Evolutionary conservation across 768 basidiomycete genomes (phyloP).

Genomic region (Neoboletus magnificus): DNA sequence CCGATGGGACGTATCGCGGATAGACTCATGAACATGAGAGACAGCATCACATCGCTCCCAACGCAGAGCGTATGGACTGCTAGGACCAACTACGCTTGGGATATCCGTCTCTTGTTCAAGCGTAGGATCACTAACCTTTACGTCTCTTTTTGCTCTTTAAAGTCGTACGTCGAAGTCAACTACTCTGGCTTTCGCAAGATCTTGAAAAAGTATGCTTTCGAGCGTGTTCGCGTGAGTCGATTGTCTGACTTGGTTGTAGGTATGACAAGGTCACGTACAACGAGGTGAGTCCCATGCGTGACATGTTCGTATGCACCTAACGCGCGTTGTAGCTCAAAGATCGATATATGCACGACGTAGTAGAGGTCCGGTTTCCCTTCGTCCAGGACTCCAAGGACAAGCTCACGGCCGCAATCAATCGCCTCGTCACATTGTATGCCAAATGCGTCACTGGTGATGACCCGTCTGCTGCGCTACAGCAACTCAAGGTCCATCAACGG

Average conservation of each 20-base stretch:
- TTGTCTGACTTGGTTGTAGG: conserved; percentile 37
- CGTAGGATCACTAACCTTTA: conserved; percentile 82
- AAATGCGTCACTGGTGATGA: conserved; percentile 83
- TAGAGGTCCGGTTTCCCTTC: conserved; percentile 72
- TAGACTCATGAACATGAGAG: conserved; percentile 49
- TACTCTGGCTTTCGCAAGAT: conserved; percentile 94
- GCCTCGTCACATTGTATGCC: conserved; percentile 72
- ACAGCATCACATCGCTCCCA: conserved; percentile 46
- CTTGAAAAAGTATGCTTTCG: conserved; percentile 78
- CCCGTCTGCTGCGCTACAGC: conserved; percentile 62
- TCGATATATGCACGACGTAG: conserved; percentile 65
- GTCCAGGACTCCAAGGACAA: conserved; percentile 55
- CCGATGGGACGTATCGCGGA: conserved; percentile 42
- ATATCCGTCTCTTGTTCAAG: conserved; percentile 84
- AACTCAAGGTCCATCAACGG: conserved; percentile 81
- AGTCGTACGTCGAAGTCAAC: conserved; percentile 88
- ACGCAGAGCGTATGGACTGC: conserved; percentile 72
- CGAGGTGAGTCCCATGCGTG: conserved; percentile 37
- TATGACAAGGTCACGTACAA: conserved; percentile 92
- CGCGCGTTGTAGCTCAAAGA: conserved; percentile 58
- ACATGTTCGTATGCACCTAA: not conserved
- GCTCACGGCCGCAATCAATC: conserved; percentile 53
- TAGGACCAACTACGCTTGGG: conserved; percentile 74
- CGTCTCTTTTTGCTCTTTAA: conserved; percentile 69
- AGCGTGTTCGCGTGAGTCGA: not conserved